phyloP scores from a whole-genome alignment of 106 monocot genomes.

The Apostasia ramifera region DNA sequence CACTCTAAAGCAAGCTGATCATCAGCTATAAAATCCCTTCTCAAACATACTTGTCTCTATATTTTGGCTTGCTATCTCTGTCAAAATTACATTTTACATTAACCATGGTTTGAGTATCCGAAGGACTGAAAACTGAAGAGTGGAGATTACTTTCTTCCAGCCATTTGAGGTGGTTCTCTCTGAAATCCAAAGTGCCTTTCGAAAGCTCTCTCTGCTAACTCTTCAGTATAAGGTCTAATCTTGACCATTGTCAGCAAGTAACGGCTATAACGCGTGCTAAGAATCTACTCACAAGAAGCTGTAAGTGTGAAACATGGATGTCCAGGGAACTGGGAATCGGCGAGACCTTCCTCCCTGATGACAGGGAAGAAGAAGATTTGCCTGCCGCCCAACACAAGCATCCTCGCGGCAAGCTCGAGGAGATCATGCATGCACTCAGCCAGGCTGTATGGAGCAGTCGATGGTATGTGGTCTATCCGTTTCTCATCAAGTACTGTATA shows the following conservation, averaged over 20 bases:
- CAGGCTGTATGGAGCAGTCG: conserved; percentile 87
- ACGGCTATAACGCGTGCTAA: conserved; percentile 79
- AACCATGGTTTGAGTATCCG: conserved; percentile 14
- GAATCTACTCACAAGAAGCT: conserved; percentile 77
- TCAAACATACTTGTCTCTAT: conserved; percentile 93
- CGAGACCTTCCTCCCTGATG: conserved; percentile 58
- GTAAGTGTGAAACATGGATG: conserved; percentile 79
- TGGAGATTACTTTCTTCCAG: conserved; percentile 87
- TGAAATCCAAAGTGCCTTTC: conserved; percentile 60
- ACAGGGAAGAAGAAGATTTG: conserved; percentile 90
- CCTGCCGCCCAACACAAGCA: conserved; percentile 82
- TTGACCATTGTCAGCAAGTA: conserved; percentile 91
- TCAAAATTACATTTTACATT: conserved; percentile 36
- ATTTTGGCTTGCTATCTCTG: conserved; percentile 85
- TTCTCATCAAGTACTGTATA: conserved; percentile 93
- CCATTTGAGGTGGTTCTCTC: conserved; percentile 96
- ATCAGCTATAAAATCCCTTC: background rate
- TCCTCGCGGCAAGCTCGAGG: conserved; percentile 74
- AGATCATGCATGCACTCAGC: conserved; percentile 90
- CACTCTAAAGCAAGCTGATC: no score
- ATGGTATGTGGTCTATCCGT: conserved; percentile 76
- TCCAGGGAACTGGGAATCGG: conserved; percentile 45
- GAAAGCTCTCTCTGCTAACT: conserved; percentile 44
- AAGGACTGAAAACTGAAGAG: conserved; percentile 67
- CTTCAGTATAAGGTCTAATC: conserved; percentile 49